These are phyloP conservation scores for Crithidia brevicula DNA, from an alignment of 208 protist species.

Conservation along the genomic window DNA sequence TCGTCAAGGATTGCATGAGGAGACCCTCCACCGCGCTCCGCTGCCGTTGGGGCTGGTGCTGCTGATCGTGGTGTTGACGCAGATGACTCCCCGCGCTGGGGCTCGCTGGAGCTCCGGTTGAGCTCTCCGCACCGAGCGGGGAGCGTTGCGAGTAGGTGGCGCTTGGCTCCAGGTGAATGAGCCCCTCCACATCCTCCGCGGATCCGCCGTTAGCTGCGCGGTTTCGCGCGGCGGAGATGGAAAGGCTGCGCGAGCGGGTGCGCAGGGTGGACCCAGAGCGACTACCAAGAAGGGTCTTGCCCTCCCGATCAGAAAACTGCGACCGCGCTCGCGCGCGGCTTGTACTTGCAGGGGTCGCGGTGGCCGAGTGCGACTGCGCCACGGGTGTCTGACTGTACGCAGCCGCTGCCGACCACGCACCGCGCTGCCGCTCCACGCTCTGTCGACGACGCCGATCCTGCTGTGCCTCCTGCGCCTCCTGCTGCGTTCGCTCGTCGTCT, in stretches of 20 bases:
- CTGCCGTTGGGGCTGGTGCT: slow-evolving; percentile 2
- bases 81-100: no score
- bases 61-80: no score
- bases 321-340: neutral
- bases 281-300: no score
- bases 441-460: slow-evolving; percentile 18
- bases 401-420: neutral
- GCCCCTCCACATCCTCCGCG: neutral
- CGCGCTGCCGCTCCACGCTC: neutral
- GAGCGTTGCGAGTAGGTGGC: neutral
- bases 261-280: neutral
- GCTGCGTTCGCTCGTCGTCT: slow-evolving; percentile 11
- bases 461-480: slow-evolving; percentile 28
- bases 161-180: neutral
- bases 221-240: neutral
- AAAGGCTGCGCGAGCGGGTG: slow-evolving; percentile 14
- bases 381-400: neutral
- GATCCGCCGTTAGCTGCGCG: neutral
- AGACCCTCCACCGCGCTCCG: slow-evolving; percentile 14
- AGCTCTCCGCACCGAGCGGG: neutral
- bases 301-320: neutral
- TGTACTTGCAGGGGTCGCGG: neutral
- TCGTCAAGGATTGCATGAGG: slow-evolving; percentile 22
- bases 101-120: no score
- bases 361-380: neutral